Conservation (phyloP, 306 rosid species). For the Mucuna pruriens region DNA sequence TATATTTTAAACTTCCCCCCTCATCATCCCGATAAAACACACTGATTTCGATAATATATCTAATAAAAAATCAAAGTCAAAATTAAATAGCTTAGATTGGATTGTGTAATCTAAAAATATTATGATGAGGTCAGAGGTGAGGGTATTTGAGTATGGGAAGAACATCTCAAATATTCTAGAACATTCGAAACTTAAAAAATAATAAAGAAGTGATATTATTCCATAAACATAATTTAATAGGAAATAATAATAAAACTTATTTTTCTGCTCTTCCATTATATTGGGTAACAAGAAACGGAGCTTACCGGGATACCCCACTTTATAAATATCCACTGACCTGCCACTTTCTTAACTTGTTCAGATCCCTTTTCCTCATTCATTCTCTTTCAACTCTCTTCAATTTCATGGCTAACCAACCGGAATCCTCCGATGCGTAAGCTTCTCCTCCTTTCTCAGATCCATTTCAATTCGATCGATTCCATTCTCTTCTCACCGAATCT, state of each 20-base stretch:
- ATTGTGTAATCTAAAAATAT: no score
- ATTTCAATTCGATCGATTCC: not conserved
- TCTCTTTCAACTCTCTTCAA: slow-evolving; percentile 5
- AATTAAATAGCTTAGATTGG: no score
- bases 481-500: not conserved
- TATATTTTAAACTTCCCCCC: no score
- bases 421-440: slow-evolving; percentile 86
- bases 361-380: slow-evolving; percentile 23
- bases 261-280: slow-evolving; percentile 2
- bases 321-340: slow-evolving; percentile 52
- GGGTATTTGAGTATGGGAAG: not conserved
- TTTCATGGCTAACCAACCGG: slow-evolving; percentile 73
- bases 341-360: not conserved
- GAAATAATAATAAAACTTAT: not conserved
- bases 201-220: not conserved
- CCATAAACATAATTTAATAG: not conserved
- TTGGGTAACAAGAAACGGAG: slow-evolving; percentile 57
- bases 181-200: not conserved
- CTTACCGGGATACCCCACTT: not conserved
- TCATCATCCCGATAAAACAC: no score
- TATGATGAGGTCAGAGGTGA: not conserved
- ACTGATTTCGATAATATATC: no score
- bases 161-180: not conserved
- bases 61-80: no score
- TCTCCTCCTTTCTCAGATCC: slow-evolving; percentile 35